These are phyloP conservation scores for Trifolium pratense DNA, from an alignment of 306 rosid genomes.

Conservation along the genomic window DNA sequence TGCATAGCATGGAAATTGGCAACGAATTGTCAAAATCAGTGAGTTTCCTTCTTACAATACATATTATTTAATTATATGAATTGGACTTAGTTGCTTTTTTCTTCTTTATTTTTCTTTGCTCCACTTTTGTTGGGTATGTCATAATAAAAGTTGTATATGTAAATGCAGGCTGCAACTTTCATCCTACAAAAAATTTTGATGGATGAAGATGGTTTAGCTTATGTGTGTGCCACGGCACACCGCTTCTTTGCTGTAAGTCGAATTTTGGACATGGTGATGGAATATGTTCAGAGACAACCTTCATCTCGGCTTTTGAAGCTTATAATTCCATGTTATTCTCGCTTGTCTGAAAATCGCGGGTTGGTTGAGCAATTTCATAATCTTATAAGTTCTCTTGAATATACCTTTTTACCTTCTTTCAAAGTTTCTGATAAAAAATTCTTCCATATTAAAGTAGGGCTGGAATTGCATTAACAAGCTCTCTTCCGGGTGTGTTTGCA, in stretches of 20 bases:
- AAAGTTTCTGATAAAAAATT: neutral
- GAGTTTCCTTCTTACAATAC: too few relatives aligned
- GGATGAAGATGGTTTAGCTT: constrained; percentile 78
- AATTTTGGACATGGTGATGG: constrained; percentile 68
- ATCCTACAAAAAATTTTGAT: constrained; percentile 42
- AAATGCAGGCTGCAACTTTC: neutral
- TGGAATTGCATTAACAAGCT: constrained; percentile 65
- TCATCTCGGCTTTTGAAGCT: constrained; percentile 74
- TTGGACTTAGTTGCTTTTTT: too few relatives aligned
- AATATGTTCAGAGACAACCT: constrained; percentile 67
- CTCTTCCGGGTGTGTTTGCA: constrained; percentile 76
- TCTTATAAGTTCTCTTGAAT: too few relatives aligned
- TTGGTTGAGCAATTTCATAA: constrained; percentile 33
- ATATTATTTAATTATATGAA: too few relatives aligned
- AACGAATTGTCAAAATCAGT: neutral
- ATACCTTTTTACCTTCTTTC: neutral
- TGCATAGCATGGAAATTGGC: neutral
- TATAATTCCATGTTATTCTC: constrained; percentile 73
- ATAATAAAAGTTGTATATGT: too few relatives aligned
- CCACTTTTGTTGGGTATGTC: too few relatives aligned
- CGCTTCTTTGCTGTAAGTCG: constrained; percentile 73
- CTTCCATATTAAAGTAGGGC: constrained; percentile 55
- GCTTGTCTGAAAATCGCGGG: constrained; percentile 70
- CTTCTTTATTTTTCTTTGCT: too few relatives aligned
- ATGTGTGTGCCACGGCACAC: constrained; percentile 71